Evolutionary conservation across 495 filamentous ascomycete genomes (phyloP).

Genomic region (Pseudoneurospora amorphoporcata): DNA sequence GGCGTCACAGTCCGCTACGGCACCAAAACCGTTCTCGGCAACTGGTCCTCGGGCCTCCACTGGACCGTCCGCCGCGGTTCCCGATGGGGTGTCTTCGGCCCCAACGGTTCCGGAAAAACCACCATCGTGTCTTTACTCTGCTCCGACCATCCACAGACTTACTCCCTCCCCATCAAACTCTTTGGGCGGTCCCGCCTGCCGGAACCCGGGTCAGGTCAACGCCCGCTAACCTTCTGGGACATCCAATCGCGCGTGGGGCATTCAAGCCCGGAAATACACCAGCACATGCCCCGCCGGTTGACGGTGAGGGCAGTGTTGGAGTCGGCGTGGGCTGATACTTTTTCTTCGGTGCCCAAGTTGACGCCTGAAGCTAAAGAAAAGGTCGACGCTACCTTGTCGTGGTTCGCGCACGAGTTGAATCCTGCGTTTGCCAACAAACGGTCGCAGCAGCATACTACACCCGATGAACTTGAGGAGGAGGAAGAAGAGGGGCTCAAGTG

Average conservation of each 20-base stretch:
- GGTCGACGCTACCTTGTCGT: slow-evolving; percentile 56
- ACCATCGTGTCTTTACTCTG: slow-evolving; percentile 86
- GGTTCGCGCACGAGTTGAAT: slow-evolving; percentile 67
- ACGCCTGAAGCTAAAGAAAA: slow-evolving; percentile 40
- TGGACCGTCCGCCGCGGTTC: slow-evolving; percentile 79
- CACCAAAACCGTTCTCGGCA: slow-evolving; percentile 62
- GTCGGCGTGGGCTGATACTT: slow-evolving; percentile 84
- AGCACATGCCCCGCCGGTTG: slow-evolving; percentile 76
- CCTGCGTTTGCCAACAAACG: slow-evolving; percentile 21
- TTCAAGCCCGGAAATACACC: slow-evolving; percentile 85
- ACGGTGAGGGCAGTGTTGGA: slow-evolving; percentile 66
- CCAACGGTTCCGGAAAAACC: slow-evolving; percentile 87
- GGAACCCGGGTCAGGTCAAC: slow-evolving; percentile 47
- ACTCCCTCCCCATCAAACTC: slow-evolving; percentile 74
- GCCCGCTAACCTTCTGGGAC: slow-evolving; percentile 81
- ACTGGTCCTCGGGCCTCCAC: slow-evolving; percentile 66
- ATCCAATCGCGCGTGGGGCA: slow-evolving; percentile 85
- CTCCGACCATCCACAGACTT: slow-evolving; percentile 91
- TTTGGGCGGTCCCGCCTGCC: slow-evolving; percentile 78
- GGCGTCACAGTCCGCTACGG: slow-evolving; percentile 73
- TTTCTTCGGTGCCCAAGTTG: slow-evolving; percentile 56
- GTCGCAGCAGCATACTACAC: not conserved
- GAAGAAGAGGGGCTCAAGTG: slow-evolving; percentile 41
- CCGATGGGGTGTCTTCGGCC: slow-evolving; percentile 83
- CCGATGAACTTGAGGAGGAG: not conserved